Evolutionary conservation across 441 rosid genomes (phyloP), one percentile per base, ranked within the genome.

Genomic region (Croton setiger): DNA sequence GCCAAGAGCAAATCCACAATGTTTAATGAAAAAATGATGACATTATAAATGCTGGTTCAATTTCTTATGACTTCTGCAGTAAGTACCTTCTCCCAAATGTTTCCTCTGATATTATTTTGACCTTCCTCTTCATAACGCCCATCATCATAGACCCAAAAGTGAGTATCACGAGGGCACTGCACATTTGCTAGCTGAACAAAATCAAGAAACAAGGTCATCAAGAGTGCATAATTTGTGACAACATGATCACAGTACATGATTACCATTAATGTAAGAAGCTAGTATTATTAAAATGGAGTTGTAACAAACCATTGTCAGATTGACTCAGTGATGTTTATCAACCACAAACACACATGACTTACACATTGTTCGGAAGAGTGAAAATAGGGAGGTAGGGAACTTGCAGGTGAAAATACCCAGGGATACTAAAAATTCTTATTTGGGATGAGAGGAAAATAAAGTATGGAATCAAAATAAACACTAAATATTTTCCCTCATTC

Each of bases 121-220:
- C 99, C 99, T 87, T 93, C 99, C 80, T 96, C 99, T 85, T 93
- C 99, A 41, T 96, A 96, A 64, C 96, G 96, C n/a, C 99, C 98
- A 79, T 93, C 99, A 43, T 96, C 98, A 33, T 93, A 96, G 60
- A 96, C 97, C 98, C 98, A 96, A 76, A 96, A 96, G 75, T 96
- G 99, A 68, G 98, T 93, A 72, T 91, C 98, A 1, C 98, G 96
- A 12, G 98, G 98, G 71, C 99, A 96, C 55, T 96, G 98, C 70
- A 96, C 97, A 63, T 90, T 96, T 64, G 96, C 98, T 81, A 91
- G 80, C 99, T 96, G 83, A 53, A 75, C 5, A 78, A 62, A 51
- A 74, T 64, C 35, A 36, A 45, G 36, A 63, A 71, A 58, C 18
- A 53, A 70, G 53, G 35, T 73, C 57, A 67, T 49, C 44, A 53